Evolutionary conservation across 1,139 yeast genomes (phyloP).

Genomic region (Blastobotrys raffinosifermentans): DNA sequence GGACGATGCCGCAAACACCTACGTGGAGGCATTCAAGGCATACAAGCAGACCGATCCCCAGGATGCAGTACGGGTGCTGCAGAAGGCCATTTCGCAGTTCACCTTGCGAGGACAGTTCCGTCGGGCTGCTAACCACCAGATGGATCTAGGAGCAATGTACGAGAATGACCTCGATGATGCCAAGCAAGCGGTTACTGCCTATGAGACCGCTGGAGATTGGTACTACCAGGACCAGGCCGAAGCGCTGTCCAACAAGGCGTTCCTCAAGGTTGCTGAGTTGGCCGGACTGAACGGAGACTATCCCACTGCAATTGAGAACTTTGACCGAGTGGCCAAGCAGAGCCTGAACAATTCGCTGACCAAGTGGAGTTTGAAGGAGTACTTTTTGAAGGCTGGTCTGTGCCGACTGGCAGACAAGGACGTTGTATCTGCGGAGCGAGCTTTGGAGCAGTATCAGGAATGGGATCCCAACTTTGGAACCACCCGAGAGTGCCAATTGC

Average conservation of each 20-base stretch:
- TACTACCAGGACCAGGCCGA: constrained; percentile 90
- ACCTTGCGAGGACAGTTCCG: constrained; percentile 91
- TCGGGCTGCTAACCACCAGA: constrained; percentile 89
- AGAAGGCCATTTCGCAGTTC: constrained; percentile 74
- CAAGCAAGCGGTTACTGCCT: constrained; percentile 65
- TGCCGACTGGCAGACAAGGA: constrained; percentile 79
- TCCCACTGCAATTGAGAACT: constrained; percentile 65
- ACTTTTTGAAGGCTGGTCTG: constrained; percentile 75
- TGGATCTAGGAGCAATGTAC: constrained; percentile 82
- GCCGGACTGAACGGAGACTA: constrained; percentile 72
- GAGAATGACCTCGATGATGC: constrained; percentile 66
- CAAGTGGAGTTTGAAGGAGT: constrained; percentile 90
- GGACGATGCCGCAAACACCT: constrained; percentile 88
- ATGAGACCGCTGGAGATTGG: constrained; percentile 96
- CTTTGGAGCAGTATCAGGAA: constrained; percentile 54
- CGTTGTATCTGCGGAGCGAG: constrained; percentile 75
- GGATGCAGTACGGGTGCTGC: constrained; percentile 73
- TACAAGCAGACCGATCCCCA: constrained; percentile 65
- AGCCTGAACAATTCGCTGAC: constrained; percentile 70
- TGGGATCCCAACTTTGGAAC: constrained; percentile 76
- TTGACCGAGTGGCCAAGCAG: constrained; percentile 70
- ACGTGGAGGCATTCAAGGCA: constrained; percentile 87
- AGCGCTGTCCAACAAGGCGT: constrained; percentile 84
- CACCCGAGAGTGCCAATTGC: constrained; percentile 70
- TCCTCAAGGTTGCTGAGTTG: constrained; percentile 83